These are phyloP conservation scores for Dionaea muscipula DNA, from an alignment of 179 eudicot species.

Conservation along the genomic window DNA sequence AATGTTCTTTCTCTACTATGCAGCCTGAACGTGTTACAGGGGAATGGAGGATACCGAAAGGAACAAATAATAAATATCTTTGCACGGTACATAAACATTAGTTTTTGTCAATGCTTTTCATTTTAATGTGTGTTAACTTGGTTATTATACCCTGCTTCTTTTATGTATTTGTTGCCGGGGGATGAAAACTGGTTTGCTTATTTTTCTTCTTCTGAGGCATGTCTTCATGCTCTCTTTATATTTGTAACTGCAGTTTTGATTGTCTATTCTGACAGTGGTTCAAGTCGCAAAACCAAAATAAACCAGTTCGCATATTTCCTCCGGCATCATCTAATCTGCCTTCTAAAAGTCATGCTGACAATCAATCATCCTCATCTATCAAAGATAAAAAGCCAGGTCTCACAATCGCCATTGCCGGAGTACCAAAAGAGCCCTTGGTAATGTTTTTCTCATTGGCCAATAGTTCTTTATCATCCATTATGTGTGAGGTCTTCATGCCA, in stretches of 20 bases:
- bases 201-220: background rate
- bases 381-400: constrained; percentile 54
- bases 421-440: constrained; percentile 51
- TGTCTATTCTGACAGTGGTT: constrained; percentile 55
- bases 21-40: constrained; percentile 65
- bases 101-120: too few species aligned
- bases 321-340: constrained; percentile 32
- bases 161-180: too few species aligned
- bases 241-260: constrained; percentile 4
- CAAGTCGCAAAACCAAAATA: constrained; percentile 56
- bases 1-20: constrained; percentile 64
- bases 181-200: too few species aligned
- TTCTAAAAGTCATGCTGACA: constrained; percentile 35
- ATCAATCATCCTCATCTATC: constrained; percentile 29
- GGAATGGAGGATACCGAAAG: constrained; percentile 80
- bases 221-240: background rate
- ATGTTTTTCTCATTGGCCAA: background rate
- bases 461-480: background rate
- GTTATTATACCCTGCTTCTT: too few species aligned
- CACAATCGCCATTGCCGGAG: constrained; percentile 50
- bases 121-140: too few species aligned
- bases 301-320: constrained; percentile 57
- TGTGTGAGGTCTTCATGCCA: background rate
- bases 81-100: constrained; percentile 42
- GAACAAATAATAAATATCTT: constrained; percentile 60